phyloP scores from a whole-genome alignment of 2,329 filamentous ascomycete genomes.

The Penicillium sp. region DNA sequence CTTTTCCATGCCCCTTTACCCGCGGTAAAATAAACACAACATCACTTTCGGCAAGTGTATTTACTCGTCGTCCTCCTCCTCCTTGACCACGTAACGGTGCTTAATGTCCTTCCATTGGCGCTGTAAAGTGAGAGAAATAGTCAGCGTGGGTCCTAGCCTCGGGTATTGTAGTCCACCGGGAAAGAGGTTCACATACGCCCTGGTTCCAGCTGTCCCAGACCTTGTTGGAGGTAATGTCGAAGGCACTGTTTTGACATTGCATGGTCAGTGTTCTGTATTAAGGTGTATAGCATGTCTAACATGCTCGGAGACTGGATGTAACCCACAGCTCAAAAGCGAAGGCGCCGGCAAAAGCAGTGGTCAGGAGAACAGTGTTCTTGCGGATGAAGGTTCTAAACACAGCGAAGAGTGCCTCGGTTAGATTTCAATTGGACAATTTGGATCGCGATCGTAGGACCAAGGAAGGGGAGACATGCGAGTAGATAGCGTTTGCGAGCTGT shows the following conservation, averaged over 20 bases:
- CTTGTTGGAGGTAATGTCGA: slow-evolving; percentile 77
- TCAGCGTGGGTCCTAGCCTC: slow-evolving; percentile 17
- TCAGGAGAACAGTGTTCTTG: slow-evolving; percentile 85
- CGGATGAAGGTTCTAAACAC: slow-evolving; percentile 73
- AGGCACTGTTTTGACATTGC: slow-evolving; percentile 60
- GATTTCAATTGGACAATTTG: slow-evolving; percentile 17
- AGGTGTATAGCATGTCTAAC: neutral
- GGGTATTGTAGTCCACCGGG: slow-evolving; percentile 8
- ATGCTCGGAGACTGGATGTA: slow-evolving; percentile 7
- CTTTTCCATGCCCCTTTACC: slow-evolving; percentile 24
- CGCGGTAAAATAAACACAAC: slow-evolving; percentile 13
- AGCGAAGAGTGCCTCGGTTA: slow-evolving; percentile 15
- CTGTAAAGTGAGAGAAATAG: slow-evolving; percentile 49
- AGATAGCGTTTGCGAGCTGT: slow-evolving; percentile 56
- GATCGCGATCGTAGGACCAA: slow-evolving; percentile 17
- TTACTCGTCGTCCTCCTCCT: slow-evolving; percentile 60
- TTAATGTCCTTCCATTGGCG: slow-evolving; percentile 99
- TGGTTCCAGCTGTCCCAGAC: slow-evolving; percentile 90
- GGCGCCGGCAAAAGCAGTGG: slow-evolving; percentile 78
- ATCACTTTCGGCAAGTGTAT: slow-evolving; percentile 8
- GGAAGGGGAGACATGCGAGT: slow-evolving; percentile 55
- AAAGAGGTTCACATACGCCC: slow-evolving; percentile 66
- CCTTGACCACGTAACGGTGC: slow-evolving; percentile 72
- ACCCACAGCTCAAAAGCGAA: slow-evolving; percentile 94
- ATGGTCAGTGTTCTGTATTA: slow-evolving; percentile 19